Percentiles rank a stretch among this genome's conserved stretches.
phyloP scores from a whole-genome alignment of 176 grass and related monocot species.

The Calamus simplicifolius region DNA sequence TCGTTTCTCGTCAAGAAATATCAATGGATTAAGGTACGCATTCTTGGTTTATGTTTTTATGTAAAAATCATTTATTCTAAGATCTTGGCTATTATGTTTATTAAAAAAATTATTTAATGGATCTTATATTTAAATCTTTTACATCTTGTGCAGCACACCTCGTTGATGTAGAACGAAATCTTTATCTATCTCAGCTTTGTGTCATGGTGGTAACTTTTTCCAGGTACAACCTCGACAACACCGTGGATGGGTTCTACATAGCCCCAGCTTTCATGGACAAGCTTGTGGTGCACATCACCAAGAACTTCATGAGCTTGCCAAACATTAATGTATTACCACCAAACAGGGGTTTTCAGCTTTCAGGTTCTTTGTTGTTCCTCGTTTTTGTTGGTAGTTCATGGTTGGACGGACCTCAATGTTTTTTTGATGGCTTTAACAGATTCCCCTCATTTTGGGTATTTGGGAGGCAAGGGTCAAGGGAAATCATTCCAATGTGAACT shows the following conservation, averaged over 20 bases:
- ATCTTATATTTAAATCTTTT: background rate
- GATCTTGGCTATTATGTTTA: too few relatives aligned
- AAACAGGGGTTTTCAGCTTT: background rate
- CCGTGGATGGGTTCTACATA: slow-evolving; percentile 62
- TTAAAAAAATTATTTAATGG: too few relatives aligned
- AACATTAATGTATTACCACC: slow-evolving; percentile 62
- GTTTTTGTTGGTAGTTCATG: background rate
- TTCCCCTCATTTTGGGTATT: slow-evolving; percentile 93
- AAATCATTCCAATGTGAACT: slow-evolving; percentile 98
- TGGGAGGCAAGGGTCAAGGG: slow-evolving; percentile 99
- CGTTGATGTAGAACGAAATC: too few relatives aligned
- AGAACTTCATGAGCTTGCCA: slow-evolving; percentile 95
- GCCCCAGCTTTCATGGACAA: slow-evolving; percentile 93
- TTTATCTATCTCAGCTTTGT: background rate
- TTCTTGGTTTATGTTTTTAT: too few relatives aligned
- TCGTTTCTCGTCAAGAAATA: too few relatives aligned
- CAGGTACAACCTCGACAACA: slow-evolving; percentile 58
- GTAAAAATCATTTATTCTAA: too few relatives aligned
- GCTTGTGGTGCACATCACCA: slow-evolving; percentile 82
- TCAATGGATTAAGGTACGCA: too few relatives aligned
- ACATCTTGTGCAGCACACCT: too few relatives aligned
- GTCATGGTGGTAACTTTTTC: background rate
- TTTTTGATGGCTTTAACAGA: slow-evolving; percentile 22
- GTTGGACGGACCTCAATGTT: background rate
- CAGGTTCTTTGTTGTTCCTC: background rate